phyloP scores from a whole-genome alignment of 352 stramenopile genomes.

The Pythium utonaiense region DNA sequence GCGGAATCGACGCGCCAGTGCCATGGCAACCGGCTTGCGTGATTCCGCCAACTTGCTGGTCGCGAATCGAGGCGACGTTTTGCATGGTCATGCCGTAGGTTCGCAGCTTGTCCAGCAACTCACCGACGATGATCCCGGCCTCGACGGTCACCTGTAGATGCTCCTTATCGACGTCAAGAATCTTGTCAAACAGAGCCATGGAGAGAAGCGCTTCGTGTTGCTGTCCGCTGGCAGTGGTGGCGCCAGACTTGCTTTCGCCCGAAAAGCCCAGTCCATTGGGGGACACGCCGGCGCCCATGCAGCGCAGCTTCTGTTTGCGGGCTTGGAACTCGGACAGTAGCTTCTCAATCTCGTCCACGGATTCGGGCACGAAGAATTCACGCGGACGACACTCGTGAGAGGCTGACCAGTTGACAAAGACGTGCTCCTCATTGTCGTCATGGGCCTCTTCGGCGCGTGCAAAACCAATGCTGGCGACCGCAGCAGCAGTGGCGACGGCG shows the following conservation, averaged over 20 bases:
- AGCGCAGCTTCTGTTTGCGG: slow-evolving; percentile 83
- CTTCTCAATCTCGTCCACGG: slow-evolving; percentile 62
- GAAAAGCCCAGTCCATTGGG: slow-evolving; percentile 96
- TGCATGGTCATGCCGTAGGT: slow-evolving; percentile 93
- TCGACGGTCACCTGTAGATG: slow-evolving; percentile 92
- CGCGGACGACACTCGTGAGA: slow-evolving; percentile 70
- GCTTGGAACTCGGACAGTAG: slow-evolving; percentile 56
- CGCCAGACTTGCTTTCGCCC: slow-evolving; percentile 7
- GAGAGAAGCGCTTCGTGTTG: slow-evolving; percentile 85
- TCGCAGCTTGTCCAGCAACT: slow-evolving; percentile 73
- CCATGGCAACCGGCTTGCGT: slow-evolving; percentile 95
- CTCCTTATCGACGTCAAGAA: slow-evolving; percentile 33
- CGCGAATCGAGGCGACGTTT: slow-evolving; percentile 98
- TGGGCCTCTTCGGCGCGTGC: slow-evolving; percentile 1
- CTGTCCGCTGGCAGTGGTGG: not conserved
- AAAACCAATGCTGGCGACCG: not conserved
- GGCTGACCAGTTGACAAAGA: slow-evolving; percentile 82
- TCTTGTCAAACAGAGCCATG: slow-evolving; percentile 78
- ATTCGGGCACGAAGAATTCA: slow-evolving; percentile 67
- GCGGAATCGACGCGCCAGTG: slow-evolving; percentile 92
- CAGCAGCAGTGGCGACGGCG: not conserved
- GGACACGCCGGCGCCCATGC: slow-evolving; percentile 94
- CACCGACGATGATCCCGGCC: slow-evolving; percentile 65
- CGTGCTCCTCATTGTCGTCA: slow-evolving; percentile 46
- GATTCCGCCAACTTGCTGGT: slow-evolving; percentile 98